phyloP scores from a whole-genome alignment of 1,139 yeast species.

The Sugiyamaella neomexicana region DNA sequence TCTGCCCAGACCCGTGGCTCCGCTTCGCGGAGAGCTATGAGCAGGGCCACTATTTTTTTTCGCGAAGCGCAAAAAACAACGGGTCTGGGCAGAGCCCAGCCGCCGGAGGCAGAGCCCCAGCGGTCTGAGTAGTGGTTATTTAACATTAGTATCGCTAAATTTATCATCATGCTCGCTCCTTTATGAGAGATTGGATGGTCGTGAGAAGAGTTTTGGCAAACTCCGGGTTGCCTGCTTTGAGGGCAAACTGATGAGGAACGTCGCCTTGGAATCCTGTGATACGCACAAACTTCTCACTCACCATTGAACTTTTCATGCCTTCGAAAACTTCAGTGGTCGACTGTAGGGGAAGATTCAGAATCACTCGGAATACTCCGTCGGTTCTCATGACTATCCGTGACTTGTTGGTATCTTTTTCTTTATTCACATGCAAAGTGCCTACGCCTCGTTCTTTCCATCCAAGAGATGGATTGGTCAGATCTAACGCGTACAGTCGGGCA shows the following conservation, averaged over 20 bases:
- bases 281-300: conserved; percentile 76
- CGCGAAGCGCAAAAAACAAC: neutral
- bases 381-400: conserved; percentile 86
- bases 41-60: too few relatives aligned
- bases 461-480: conserved; percentile 57
- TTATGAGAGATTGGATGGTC: conserved; percentile 47
- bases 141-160: conserved; percentile 10
- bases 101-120: conserved; percentile 1
- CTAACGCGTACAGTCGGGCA: conserved; percentile 77
- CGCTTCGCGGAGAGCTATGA: neutral
- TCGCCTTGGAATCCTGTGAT: conserved; percentile 59
- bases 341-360: conserved; percentile 70
- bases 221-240: conserved; percentile 67
- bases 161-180: conserved; percentile 2
- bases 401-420: conserved; percentile 33
- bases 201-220: conserved; percentile 60
- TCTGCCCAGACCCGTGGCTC: neutral
- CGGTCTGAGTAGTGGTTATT: conserved; percentile 1
- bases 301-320: conserved; percentile 84
- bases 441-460: conserved; percentile 98
- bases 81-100: neutral
- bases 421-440: conserved; percentile 80
- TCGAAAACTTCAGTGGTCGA: conserved; percentile 59
- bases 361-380: conserved; percentile 78
- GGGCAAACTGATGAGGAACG: conserved; percentile 76